Evolutionary conservation across 352 stramenopile genomes (phyloP).

Genomic region (Globisporangium takayamanum): DNA sequence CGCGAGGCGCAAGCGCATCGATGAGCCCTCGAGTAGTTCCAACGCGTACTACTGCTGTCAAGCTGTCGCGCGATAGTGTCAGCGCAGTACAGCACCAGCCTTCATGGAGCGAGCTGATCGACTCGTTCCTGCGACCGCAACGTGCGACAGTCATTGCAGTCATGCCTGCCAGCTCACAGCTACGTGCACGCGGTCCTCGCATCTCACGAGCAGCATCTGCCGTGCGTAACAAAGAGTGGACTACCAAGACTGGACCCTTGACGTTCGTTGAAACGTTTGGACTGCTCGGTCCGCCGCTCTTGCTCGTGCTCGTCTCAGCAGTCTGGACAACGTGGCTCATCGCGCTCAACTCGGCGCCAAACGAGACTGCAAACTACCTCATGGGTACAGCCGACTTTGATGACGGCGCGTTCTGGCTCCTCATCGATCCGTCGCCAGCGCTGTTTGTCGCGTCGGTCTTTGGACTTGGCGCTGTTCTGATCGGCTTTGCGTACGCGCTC

Average conservation of each 20-base stretch:
- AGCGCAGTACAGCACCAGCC: too few relatives aligned
- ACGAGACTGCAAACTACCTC: conserved; percentile 25
- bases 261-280: conserved; percentile 9
- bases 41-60: too few relatives aligned
- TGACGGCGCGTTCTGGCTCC: conserved; percentile 33
- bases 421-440: conserved; percentile 11
- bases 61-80: too few relatives aligned
- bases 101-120: too few relatives aligned
- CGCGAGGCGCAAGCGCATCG: too few relatives aligned
- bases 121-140: too few relatives aligned
- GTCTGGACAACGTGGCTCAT: conserved; percentile 30
- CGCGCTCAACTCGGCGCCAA: conserved; percentile 20
- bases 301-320: conserved; percentile 14
- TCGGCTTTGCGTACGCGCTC: conserved; percentile 6
- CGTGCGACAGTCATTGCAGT: too few relatives aligned
- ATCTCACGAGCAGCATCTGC: not conserved
- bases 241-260: not conserved
- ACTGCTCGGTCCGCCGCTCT: not conserved
- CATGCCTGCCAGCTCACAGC: too few relatives aligned
- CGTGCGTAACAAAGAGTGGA: not conserved
- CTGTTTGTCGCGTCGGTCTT: conserved; percentile 12
- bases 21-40: too few relatives aligned
- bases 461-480: conserved; percentile 8
- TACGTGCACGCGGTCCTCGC: not conserved
- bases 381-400: conserved; percentile 29